Evolutionary conservation across 2,329 filamentous ascomycete genomes (phyloP).

Genomic region (Diaporthe capsici): DNA sequence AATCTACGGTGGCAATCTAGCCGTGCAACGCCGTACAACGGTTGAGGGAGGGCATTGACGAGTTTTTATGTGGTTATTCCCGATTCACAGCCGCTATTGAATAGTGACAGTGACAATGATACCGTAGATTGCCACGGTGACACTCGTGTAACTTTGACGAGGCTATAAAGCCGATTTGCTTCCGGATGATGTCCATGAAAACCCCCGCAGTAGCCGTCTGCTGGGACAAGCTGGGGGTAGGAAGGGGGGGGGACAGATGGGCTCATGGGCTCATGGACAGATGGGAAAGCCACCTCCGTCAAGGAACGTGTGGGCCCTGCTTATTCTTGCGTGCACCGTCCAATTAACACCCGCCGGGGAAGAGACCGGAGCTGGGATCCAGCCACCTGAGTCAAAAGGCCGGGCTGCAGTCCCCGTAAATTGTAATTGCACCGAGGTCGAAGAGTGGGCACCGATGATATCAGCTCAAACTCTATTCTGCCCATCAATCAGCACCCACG

Average conservation of each 20-base stretch:
- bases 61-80: slow-evolving; percentile 12
- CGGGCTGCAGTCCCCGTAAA: slow-evolving; percentile 22
- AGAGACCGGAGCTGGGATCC: slow-evolving; percentile 13
- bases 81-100: slow-evolving; percentile 20
- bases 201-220: neutral
- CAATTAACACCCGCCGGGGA: slow-evolving; percentile 17
- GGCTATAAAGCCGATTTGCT: slow-evolving; percentile 30
- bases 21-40: neutral
- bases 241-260: neutral
- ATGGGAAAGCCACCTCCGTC: slow-evolving; percentile 1
- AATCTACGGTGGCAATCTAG: neutral
- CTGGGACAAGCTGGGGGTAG: neutral
- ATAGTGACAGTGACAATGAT: slow-evolving; percentile 16
- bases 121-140: slow-evolving; percentile 8
- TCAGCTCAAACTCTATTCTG: slow-evolving; percentile 23
- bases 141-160: slow-evolving; percentile 8
- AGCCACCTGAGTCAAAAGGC: slow-evolving; percentile 8
- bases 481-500: neutral
- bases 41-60: slow-evolving; percentile 15
- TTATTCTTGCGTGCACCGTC: neutral
- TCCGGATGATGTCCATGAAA: slow-evolving; percentile 6
- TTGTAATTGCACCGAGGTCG: slow-evolving; percentile 29
- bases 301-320: neutral
- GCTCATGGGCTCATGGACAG: neutral
- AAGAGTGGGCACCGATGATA: slow-evolving; percentile 22